These are phyloP conservation scores for Cladophialophora carrionii DNA, from an alignment of 2,329 filamentous ascomycete genomes.

Conservation along the genomic window DNA sequence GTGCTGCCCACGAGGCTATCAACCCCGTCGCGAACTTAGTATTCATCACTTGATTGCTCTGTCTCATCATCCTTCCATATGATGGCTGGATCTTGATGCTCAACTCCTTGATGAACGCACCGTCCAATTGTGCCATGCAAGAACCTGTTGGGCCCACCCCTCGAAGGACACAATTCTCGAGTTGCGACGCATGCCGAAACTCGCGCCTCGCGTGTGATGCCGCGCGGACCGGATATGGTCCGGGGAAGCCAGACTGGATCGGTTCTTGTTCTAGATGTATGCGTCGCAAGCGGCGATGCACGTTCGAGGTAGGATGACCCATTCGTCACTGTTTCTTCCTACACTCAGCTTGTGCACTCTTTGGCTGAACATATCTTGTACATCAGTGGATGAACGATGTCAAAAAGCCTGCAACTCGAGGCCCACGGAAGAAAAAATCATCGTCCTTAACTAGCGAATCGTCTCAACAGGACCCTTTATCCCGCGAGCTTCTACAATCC, in stretches of 20 bases:
- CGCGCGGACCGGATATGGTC: slow-evolving; percentile 26
- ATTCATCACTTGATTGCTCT: not conserved
- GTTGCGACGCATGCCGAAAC: slow-evolving; percentile 17
- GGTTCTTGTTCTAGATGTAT: slow-evolving; percentile 37
- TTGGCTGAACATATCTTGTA: not conserved
- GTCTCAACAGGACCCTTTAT: slow-evolving; percentile 5
- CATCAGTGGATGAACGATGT: slow-evolving; percentile 27
- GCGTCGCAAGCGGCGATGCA: slow-evolving; percentile 32
- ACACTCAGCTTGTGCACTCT: no score
- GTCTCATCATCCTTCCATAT: not conserved
- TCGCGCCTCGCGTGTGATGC: slow-evolving; percentile 17
- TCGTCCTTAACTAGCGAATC: not conserved
- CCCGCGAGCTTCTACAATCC: slow-evolving; percentile 10
- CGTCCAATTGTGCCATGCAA: slow-evolving; percentile 3
- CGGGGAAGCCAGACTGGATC: slow-evolving; percentile 34
- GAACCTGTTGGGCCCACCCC: not conserved
- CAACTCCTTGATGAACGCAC: not conserved
- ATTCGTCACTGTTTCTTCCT: not conserved
- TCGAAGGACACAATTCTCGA: slow-evolving; percentile 16
- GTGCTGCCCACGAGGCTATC: not conserved
- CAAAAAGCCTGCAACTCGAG: slow-evolving; percentile 15
- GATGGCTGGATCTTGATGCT: not conserved
- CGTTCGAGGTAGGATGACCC: slow-evolving; percentile 32
- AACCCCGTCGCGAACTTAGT: not conserved
- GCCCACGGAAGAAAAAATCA: slow-evolving; percentile 11